Conservation (phyloP, 129 eudicot genomes). For the Helichrysum umbraculigerum region DNA sequence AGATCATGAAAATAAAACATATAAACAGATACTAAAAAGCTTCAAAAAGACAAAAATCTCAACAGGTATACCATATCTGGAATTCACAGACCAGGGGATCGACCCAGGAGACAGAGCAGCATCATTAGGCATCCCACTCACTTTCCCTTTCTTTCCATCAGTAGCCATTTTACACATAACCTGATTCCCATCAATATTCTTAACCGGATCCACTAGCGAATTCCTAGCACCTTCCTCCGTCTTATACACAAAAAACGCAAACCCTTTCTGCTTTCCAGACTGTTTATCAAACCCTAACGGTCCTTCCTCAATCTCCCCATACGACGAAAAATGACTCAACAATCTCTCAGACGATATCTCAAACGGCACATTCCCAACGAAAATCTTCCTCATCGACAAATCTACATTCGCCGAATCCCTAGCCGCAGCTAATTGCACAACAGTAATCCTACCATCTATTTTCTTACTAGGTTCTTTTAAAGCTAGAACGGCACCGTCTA, state of each 20-base stretch:
- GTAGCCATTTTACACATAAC: conserved; percentile 82
- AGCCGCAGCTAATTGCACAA: conserved; percentile 37
- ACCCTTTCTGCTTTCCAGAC: conserved; percentile 73
- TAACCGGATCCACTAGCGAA: conserved; percentile 55
- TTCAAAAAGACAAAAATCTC: background rate
- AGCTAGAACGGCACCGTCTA: conserved; percentile 74
- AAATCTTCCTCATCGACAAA: conserved; percentile 71
- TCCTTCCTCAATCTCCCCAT: conserved; percentile 93
- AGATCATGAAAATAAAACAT: background rate
- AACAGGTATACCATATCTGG: conserved; percentile 42
- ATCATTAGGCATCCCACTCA: conserved; percentile 28
- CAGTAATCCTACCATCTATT: conserved; percentile 84
- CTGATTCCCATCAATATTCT: conserved; percentile 75
- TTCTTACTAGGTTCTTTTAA: conserved; percentile 74
- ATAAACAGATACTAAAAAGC: too few relatives aligned
- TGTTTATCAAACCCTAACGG: conserved; percentile 94
- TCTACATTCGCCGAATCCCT: conserved; percentile 45
- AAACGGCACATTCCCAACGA: conserved; percentile 81
- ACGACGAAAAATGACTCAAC: conserved; percentile 53
- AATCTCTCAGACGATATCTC: conserved; percentile 62
- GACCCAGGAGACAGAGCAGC: conserved; percentile 22
- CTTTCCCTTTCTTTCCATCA: conserved; percentile 73
- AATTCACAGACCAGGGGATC: conserved; percentile 26
- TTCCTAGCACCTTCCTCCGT: conserved; percentile 84
- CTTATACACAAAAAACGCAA: conserved; percentile 86